Conservation (phyloP, 2,329 filamentous ascomycete genomes). For the Rhinocladiella mackenziei region DNA sequence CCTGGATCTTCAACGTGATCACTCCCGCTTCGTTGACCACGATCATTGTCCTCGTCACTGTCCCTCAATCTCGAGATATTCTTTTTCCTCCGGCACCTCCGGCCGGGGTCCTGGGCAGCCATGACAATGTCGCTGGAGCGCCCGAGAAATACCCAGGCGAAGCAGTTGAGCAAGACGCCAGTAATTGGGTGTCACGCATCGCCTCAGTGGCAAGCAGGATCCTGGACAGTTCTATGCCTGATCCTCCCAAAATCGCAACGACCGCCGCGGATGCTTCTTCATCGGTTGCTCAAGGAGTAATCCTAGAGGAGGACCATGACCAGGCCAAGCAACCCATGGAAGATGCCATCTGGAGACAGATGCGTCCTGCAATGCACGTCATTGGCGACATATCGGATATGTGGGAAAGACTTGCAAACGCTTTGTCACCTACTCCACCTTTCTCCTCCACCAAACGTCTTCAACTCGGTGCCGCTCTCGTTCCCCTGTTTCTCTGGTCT, state of each 20-base stretch:
- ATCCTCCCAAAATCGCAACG: slow-evolving; percentile 56
- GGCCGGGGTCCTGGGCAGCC: slow-evolving; percentile 69
- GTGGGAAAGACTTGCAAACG: slow-evolving; percentile 60
- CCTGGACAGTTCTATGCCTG: slow-evolving; percentile 55
- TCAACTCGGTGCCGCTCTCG: slow-evolving; percentile 52
- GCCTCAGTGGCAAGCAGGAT: slow-evolving; percentile 58
- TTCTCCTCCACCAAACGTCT: slow-evolving; percentile 57
- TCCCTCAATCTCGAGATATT: slow-evolving; percentile 57
- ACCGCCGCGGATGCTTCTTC: slow-evolving; percentile 53
- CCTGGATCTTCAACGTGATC: slow-evolving; percentile 71
- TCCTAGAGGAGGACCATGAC: slow-evolving; percentile 55
- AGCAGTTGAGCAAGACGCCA: slow-evolving; percentile 77
- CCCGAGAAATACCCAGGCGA: slow-evolving; percentile 80
- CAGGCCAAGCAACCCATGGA: slow-evolving; percentile 77
- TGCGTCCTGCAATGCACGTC: slow-evolving; percentile 67
- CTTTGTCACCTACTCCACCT: slow-evolving; percentile 60
- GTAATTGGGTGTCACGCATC: slow-evolving; percentile 72
- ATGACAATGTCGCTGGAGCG: slow-evolving; percentile 73
- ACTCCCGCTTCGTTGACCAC: slow-evolving; percentile 57
- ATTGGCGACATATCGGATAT: slow-evolving; percentile 58
- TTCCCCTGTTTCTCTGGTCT: slow-evolving; percentile 51
- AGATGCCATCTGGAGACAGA: slow-evolving; percentile 70
- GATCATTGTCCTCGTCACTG: slow-evolving; percentile 62
- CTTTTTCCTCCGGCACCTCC: slow-evolving; percentile 76
- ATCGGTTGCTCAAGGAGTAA: slow-evolving; percentile 50